phyloP scores from a whole-genome alignment of 1,284 basidiomycete species.

The Retiboletus fuscus region DNA sequence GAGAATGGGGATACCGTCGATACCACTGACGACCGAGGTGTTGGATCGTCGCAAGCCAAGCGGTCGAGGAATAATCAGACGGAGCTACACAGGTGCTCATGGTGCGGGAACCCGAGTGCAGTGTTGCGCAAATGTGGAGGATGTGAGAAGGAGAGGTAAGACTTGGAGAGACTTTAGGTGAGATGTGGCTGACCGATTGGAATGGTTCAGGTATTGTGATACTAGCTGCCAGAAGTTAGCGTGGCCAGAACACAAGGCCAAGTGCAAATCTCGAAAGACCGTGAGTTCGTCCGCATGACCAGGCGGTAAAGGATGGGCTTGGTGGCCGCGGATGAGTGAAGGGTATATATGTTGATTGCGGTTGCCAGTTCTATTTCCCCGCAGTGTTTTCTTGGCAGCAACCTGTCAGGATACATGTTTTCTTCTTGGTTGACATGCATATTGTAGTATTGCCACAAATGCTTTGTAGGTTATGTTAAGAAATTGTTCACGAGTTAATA shows the following conservation, averaged over 20 bases:
- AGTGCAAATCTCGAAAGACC: conserved; percentile 45
- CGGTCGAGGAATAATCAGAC: conserved; percentile 50
- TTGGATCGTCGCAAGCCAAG: conserved; percentile 47
- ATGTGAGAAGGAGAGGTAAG: conserved; percentile 58
- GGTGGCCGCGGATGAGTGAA: too few species aligned
- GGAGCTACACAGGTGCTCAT: conserved; percentile 65
- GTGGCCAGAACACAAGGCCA: conserved; percentile 60
- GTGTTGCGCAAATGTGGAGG: conserved; percentile 63
- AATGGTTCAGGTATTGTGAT: conserved; percentile 60
- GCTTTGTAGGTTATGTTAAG: too few species aligned
- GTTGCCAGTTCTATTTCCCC: too few species aligned
- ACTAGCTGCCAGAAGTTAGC: conserved; percentile 61
- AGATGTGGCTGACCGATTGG: background rate
- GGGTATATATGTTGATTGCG: too few species aligned
- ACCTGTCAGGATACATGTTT: too few species aligned
- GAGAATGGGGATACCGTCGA: conserved; percentile 53
- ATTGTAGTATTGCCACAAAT: too few species aligned
- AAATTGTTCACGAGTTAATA: too few species aligned
- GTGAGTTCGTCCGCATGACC: background rate
- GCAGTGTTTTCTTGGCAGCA: too few species aligned
- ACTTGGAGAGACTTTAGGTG: background rate
- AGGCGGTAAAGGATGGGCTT: too few species aligned
- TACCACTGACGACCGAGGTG: conserved; percentile 42
- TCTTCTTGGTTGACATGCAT: too few species aligned
- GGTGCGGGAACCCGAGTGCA: conserved; percentile 69